Percentiles rank a stretch among this genome's conserved stretches.
phyloP scores from a whole-genome alignment of 768 basidiomycete genomes.

The Mycena polygramma region DNA sequence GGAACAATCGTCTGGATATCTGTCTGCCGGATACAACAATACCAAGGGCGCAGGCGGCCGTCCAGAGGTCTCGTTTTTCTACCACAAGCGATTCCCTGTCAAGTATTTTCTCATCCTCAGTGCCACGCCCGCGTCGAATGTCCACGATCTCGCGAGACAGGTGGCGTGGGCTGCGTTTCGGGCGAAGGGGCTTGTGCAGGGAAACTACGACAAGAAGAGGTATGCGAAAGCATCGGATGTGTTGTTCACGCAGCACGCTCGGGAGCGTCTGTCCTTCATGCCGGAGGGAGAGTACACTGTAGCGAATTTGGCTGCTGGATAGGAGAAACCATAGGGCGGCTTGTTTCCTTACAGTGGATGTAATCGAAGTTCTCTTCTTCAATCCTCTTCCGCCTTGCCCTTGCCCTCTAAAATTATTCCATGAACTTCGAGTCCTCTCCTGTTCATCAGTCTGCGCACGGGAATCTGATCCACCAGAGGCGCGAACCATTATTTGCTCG shows the following conservation, averaged over 20 bases:
- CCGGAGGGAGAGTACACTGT: constrained; percentile 7
- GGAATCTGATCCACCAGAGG: too few species aligned
- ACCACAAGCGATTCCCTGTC: constrained; percentile 47
- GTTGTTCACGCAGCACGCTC: constrained; percentile 56
- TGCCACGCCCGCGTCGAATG: constrained; percentile 34
- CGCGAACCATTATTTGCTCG: too few species aligned
- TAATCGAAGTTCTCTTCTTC: too few species aligned
- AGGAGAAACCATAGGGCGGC: too few species aligned
- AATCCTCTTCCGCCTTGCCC: too few species aligned
- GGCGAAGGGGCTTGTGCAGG: constrained; percentile 44
- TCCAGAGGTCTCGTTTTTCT: constrained; percentile 41
- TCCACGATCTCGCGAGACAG: constrained; percentile 32
- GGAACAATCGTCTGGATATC: not conserved
- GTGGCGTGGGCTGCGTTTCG: constrained; percentile 48
- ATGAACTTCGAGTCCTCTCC: too few species aligned
- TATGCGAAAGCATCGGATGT: constrained; percentile 69
- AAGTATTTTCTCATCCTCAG: constrained; percentile 48
- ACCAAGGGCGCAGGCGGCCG: not conserved
- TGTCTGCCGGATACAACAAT: constrained; percentile 33
- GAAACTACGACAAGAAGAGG: constrained; percentile 53
- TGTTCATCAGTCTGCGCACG: too few species aligned
- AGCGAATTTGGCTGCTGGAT: too few species aligned
- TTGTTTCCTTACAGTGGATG: too few species aligned
- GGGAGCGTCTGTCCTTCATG: constrained; percentile 21
- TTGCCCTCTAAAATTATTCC: too few species aligned